phyloP scores from a whole-genome alignment of 2,329 filamentous ascomycete genomes.

The Neofusicoccum cordaticola region DNA sequence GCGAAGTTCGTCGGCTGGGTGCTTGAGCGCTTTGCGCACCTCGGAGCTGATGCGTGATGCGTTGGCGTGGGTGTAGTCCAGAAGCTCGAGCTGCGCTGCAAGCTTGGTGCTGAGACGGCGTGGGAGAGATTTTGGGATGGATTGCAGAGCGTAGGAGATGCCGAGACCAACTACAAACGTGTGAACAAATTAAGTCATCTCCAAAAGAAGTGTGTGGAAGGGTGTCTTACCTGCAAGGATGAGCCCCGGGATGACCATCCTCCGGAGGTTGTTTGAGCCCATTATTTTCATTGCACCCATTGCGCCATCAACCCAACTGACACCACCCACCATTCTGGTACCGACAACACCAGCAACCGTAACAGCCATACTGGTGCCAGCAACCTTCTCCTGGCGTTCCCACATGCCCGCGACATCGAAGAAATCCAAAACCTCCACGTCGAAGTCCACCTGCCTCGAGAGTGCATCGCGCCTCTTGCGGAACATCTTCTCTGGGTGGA shows the following conservation, averaged over 20 bases:
- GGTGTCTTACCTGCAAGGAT: constrained; percentile 69
- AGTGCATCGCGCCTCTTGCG: constrained; percentile 75
- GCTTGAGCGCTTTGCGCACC: constrained; percentile 83
- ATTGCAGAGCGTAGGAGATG: constrained; percentile 75
- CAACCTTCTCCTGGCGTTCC: constrained; percentile 90
- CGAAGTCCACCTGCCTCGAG: constrained; percentile 79
- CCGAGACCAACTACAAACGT: constrained; percentile 62
- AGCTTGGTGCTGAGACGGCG: constrained; percentile 83
- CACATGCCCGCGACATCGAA: constrained; percentile 80
- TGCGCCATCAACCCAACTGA: constrained; percentile 85
- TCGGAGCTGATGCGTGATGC: constrained; percentile 78
- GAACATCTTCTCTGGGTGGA: constrained; percentile 94
- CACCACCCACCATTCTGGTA: constrained; percentile 74
- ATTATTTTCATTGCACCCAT: constrained; percentile 77
- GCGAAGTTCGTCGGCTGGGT: constrained; percentile 82
- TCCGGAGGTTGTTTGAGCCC: constrained; percentile 76
- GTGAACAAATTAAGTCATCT: not conserved
- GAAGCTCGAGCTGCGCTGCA: constrained; percentile 69
- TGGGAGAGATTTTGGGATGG: constrained; percentile 86
- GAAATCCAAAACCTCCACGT: constrained; percentile 89
- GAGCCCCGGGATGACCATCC: constrained; percentile 76
- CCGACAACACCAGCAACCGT: constrained; percentile 86
- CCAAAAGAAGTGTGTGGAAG: not conserved
- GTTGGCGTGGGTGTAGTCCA: constrained; percentile 93
- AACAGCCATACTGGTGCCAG: constrained; percentile 89